Evolutionary conservation across 2,329 filamentous ascomycete genomes (phyloP), one percentile per base, ranked within the genome.

Genomic region (Leptographium radiaticola): DNA sequence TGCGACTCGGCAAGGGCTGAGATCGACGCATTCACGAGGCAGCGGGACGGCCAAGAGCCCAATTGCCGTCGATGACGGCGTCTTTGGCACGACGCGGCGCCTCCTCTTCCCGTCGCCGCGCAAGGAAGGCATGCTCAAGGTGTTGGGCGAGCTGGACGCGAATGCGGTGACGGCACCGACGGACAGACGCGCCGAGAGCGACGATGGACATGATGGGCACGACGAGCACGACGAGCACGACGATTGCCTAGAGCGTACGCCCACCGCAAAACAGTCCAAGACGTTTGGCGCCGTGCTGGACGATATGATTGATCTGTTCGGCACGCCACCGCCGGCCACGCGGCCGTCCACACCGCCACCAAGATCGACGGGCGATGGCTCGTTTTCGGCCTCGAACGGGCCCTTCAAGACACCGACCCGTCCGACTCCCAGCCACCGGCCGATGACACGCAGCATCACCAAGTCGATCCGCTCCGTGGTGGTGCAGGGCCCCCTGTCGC

Each of bases 31-130:
- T 58, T 79, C 77, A n/a, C 67, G 71, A 59, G 75, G 71, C 34
- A 76, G 71, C 56, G 80, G 79, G 47, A 79, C 76, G 34, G 75
- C 71, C 16, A 69, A 76, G 49, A 81, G 75, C 60, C 80, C 80
- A 16, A 79, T 83, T 38, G 69, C 74, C 33, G 59, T 78, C 7
- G 74, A 75, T 38, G 61, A 72, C 51, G 73, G 75, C 11, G n/a
- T 30, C 38, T 68, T 77, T 50, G 79, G 77, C 38, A 68, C 65
- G 51, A 89, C 85, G 0, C 76, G 85, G 56, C 76, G 88, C 55
- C 68, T 90, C 2, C 73, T 93, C 1, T 93, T 93, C 62, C 85
- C 87, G 1, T 89, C 86, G 0, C 87, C 87, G 2, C 76, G 82
- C 45, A 85, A 84, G 59, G 77, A 81, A 34, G 79, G 76, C 39